These are phyloP conservation scores for Byssochlamys sp. DNA, from an alignment of 2,329 filamentous ascomycete species.

Conservation along the genomic window DNA sequence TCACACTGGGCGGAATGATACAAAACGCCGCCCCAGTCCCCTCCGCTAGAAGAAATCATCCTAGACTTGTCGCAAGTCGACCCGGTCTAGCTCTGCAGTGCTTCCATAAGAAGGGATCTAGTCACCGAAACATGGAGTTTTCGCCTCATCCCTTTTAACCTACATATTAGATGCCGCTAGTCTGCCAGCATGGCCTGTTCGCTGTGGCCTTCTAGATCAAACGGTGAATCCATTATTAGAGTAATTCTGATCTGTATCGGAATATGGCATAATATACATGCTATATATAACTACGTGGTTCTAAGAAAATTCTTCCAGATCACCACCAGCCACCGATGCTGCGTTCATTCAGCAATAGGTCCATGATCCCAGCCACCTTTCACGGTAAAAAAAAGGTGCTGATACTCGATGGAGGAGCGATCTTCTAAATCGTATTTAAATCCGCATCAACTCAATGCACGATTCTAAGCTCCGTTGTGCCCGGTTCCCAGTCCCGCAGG, in stretches of 20 bases:
- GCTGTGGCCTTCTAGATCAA: neutral
- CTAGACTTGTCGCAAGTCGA: neutral
- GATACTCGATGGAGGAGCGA: neutral
- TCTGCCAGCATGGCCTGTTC: neutral
- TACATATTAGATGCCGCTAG: neutral
- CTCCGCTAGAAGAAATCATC: too few relatives aligned
- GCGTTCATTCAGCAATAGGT: neutral
- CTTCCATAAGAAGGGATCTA: neutral
- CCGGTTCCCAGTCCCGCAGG: slow-evolving; percentile 73
- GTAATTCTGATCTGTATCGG: neutral
- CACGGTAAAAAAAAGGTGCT: neutral
- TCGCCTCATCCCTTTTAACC: neutral
- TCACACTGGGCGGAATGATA: neutral
- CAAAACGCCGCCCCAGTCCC: too few relatives aligned
- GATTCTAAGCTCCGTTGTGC: slow-evolving; percentile 49
- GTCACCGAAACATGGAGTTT: neutral
- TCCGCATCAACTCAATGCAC: slow-evolving; percentile 39
- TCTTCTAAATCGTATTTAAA: neutral
- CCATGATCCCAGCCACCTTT: neutral
- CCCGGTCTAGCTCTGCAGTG: neutral
- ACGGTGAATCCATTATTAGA: neutral
- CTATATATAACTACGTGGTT: neutral
- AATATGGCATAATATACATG: neutral
- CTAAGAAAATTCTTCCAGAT: neutral
- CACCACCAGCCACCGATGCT: neutral